Evolutionary conservation across 495 filamentous ascomycete genomes (phyloP), one percentile per base, ranked within the genome.

Genomic region (Aspergillus bertholletiae): DNA sequence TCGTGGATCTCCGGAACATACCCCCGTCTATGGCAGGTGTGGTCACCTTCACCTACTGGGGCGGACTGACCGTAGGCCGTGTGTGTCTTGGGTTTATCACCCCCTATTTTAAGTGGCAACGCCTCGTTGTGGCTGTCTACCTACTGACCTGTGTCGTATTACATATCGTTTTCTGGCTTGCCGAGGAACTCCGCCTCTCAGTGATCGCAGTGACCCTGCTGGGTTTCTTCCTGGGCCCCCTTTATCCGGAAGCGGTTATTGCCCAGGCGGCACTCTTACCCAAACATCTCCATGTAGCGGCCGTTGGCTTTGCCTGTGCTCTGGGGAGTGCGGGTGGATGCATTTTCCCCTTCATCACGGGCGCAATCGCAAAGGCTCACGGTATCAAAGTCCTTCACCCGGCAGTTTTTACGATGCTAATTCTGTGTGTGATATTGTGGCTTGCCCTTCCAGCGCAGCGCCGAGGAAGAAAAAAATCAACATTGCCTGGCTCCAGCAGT

Each of bases 291-390:
- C 89, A 93, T 63, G 86, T 93, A 35, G 80, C 80, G 46, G 84
- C 85, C 7, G 87, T 94, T 53, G 89, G 89, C 0, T 92, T 93
- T 59, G 87, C 86, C 6, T 85, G 86, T 30, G 88, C 89, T 0
- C 84, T 90, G 64, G 88, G 88, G 0, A 84, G 87, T 6, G 80
- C 80, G 5, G 88, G 88, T 0, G 88, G 82, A 2, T 85, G 86
- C 0, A 61, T 90, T 1, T 80, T 92, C 47, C 88, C 88, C 0
- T 92, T 90, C 60, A 82, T 81, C 7, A 82, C 89, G 9, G 87
- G 87, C 2, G 83, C 84, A 2, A 85, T 89, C 68, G 87, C 88
- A 11, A 83, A 90, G 66, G 78, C 74, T 4, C 83, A 81, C 62
- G 87, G 87, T 2, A 88, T 90, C 12, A 66, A 80, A 52, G 84